Base-by-base conservation (phyloP, 768 basidiomycete genomes). In the Trichaptum fuscoviolaceum region DNA sequence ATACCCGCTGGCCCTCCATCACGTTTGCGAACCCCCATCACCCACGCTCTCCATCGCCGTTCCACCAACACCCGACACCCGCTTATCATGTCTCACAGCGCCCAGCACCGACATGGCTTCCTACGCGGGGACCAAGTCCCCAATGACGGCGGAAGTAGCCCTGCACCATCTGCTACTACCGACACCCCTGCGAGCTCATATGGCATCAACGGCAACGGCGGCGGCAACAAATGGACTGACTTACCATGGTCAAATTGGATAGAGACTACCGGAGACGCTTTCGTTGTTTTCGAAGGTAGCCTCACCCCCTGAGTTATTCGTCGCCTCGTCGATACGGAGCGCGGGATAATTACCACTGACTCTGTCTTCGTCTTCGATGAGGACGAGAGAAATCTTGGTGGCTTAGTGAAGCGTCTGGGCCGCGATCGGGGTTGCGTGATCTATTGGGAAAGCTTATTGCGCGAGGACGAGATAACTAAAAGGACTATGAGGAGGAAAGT, bases 291-390 rank as follows among this genome's bases (percentile, higher is more conserved):
- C 74, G 96, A 99, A 74, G 96, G 91, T 34, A 94, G 95, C 26
- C 85, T 95, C 71, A 95, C 97, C 42, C 95, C 95, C 9, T 84
- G 94, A 66, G 93, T 99, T 24, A 96, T 95, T 35, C 86, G 96
- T 58, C 87, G 96, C 57, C 86, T 99, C 63, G 92, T 95, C 68
- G 96, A 97, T 75, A 85, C 91, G 35, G 96, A 99, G 76, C 86
- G 94, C 66, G 90, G 87, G 73, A 92, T 96, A 89, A 95, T 99
- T 75, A 89, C 89, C 20, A 92, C 90, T 7, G 96, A 96, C 66
- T 92, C 91, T 7, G 94, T 99, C 15, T 99, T 98, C 72, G 96
- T 97, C 69, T 99, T 97, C 73, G 94, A 99, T 76, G 96, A 97
- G 80, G 90, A 93, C 72, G 95, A 96, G 78, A 94, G 92, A 30